Evolutionary conservation across 2,329 filamentous ascomycete genomes (phyloP), one percentile per base, ranked within the genome.

Genomic region (Exophiala viscosa): DNA sequence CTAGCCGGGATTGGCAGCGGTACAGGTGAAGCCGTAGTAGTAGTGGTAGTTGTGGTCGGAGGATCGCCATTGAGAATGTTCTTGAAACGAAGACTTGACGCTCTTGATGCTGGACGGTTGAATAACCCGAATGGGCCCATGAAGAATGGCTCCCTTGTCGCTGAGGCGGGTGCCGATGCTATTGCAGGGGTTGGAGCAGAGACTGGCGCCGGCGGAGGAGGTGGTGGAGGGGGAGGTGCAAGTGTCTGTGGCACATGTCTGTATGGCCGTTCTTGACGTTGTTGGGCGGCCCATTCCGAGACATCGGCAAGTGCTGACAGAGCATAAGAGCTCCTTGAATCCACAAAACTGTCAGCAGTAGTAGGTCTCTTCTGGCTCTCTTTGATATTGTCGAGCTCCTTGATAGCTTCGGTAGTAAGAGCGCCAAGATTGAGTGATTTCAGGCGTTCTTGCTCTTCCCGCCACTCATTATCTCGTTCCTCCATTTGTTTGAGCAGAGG

Each of bases 271-370:
- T 57, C 48, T 7, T 52, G 45, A 36, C 56, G 43, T 39, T 48
- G 32, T 23, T 45, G 47, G 17, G 52, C 48, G 8, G 51, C 48
- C 48, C 54, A 59, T 23, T 60, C 60, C 5, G 61, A 52, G 20
- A 57, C 55, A 32, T 63, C 61, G 31, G 61, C 61, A 45, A 63
- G 60, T 2, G 55, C 48, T 10, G 61, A 63, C 31, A 63, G 34
- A 6, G 55, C 52, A 28, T 54, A 60, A 15, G 55, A 53, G 17
- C 44, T 48, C 18, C 45, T 48, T 36, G 59, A 48, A 10, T 28
- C 17, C 28, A 46, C 44, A 11, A 23, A 8, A 23, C 9, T 13
- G 5, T 23, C 17, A 3, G 28, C 18, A 14, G 48, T n/a, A 8
- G 57, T n/a, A 6, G 57, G 52, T 40, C 47, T 40, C 7, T 47